A percentile compares a stretch with the other conserved stretches of the same genome.
Evolutionary conservation across 495 filamentous ascomycete genomes (phyloP).

Genomic region (Evansstolkia leycettana): DNA sequence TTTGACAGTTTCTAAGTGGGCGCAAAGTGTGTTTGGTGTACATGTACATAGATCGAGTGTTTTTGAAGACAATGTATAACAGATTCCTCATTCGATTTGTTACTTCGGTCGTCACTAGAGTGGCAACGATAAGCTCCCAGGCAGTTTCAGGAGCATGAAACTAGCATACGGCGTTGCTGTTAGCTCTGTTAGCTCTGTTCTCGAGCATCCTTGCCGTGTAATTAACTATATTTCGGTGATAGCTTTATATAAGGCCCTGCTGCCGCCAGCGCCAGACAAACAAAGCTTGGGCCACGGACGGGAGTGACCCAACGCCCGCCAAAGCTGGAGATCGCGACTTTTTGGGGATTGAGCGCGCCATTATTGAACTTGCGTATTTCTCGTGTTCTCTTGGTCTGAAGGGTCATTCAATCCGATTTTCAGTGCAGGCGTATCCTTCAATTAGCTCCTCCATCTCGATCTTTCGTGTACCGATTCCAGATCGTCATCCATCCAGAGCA

Average conservation of each 20-base stretch:
- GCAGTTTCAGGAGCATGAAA: too few relatives aligned
- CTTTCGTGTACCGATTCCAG: neutral
- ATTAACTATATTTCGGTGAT: too few relatives aligned
- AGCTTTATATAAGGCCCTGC: neutral
- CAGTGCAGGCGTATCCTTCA: too few relatives aligned
- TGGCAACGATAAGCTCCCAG: too few relatives aligned
- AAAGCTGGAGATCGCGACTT: conserved; percentile 32
- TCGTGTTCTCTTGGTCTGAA: too few relatives aligned
- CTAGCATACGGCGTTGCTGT: too few relatives aligned
- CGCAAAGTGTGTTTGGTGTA: neutral
- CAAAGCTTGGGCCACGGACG: conserved; percentile 27
- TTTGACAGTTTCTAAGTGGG: neutral
- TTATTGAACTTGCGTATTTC: too few relatives aligned
- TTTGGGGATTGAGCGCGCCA: conserved; percentile 21
- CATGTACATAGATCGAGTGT: neutral
- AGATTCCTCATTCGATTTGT: neutral
- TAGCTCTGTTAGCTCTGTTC: too few relatives aligned
- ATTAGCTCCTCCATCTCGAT: neutral
- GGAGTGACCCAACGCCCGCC: conserved; percentile 2
- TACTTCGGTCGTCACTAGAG: too few relatives aligned
- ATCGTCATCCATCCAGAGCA: neutral
- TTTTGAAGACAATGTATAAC: neutral
- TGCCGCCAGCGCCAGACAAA: neutral
- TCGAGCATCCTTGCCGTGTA: too few relatives aligned
- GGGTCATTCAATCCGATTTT: too few relatives aligned